Conservation (phyloP, 2,329 filamentous ascomycete genomes). For the Fusarium nematophilum region DNA sequence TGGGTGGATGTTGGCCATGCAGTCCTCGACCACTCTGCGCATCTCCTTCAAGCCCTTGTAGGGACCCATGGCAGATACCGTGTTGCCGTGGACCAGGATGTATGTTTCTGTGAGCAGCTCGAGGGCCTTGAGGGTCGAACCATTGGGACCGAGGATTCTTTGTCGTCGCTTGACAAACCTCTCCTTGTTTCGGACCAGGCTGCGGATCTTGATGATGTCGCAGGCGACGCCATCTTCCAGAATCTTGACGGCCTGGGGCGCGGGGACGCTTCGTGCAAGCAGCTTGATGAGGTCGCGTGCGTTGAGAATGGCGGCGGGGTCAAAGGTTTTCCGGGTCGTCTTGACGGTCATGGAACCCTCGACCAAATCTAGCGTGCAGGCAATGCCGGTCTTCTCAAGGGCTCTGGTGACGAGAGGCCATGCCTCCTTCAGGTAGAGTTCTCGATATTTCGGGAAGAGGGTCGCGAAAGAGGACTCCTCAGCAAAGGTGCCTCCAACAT, state of each 20-base stretch:
- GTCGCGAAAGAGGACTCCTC: constrained; percentile 92
- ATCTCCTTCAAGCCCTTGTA: constrained; percentile 96
- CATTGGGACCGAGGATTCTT: constrained; percentile 89
- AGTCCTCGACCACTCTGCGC: constrained; percentile 89
- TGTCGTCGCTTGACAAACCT: constrained; percentile 95
- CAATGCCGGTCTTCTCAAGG: constrained; percentile 88
- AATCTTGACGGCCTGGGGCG: constrained; percentile 93
- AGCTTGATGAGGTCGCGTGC: constrained; percentile 95
- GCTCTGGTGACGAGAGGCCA: constrained; percentile 92
- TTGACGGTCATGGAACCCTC: constrained; percentile 98
- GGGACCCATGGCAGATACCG: constrained; percentile 89
- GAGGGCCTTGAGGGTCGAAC: constrained; percentile 92
- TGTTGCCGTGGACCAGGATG: constrained; percentile 96
- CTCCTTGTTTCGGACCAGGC: constrained; percentile 91
- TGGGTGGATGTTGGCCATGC: constrained; percentile 96
- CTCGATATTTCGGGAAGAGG: constrained; percentile 95
- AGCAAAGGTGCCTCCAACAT: constrained; percentile 83
- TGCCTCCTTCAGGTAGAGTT: constrained; percentile 90
- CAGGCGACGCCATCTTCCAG: constrained; percentile 91
- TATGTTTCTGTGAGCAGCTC: constrained; percentile 93
- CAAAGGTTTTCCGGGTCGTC: constrained; percentile 90
- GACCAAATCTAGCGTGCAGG: constrained; percentile 91
- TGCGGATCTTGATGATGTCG: constrained; percentile 96
- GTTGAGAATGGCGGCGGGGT: constrained; percentile 93
- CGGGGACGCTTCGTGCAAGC: constrained; percentile 89